Conservation (phyloP, 805 yeast genomes). For the Yamadazyma ubonensis region DNA sequence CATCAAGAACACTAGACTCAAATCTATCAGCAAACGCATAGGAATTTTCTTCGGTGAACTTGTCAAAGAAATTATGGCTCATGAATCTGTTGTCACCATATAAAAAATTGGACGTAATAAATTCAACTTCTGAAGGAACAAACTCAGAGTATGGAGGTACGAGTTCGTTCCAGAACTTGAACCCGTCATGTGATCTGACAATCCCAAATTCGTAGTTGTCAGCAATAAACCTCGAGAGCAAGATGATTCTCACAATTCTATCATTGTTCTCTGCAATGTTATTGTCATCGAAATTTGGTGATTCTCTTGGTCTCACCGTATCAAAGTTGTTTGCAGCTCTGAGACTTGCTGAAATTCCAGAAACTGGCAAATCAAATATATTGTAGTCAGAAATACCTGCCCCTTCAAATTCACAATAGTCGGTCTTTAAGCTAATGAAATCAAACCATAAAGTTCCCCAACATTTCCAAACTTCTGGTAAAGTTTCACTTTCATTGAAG, state of each 20-base stretch:
- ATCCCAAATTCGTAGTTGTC: constrained; percentile 56
- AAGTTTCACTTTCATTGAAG: constrained; percentile 57
- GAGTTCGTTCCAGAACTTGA: constrained; percentile 38
- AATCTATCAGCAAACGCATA: constrained; percentile 6
- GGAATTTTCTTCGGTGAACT: constrained; percentile 27
- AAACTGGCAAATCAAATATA: constrained; percentile 63
- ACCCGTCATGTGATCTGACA: constrained; percentile 44
- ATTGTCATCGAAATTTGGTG: constrained; percentile 19
- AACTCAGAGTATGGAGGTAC: constrained; percentile 25
- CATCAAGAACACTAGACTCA: constrained; percentile 22
- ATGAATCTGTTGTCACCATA: constrained; percentile 42
- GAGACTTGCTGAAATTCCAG: constrained; percentile 43
- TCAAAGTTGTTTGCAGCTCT: constrained; percentile 13
- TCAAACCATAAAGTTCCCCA: constrained; percentile 88
- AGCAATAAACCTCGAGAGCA: constrained; percentile 52
- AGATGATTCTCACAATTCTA: constrained; percentile 50
- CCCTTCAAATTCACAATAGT: constrained; percentile 46
- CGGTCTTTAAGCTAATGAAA: constrained; percentile 51
- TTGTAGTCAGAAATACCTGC: constrained; percentile 57
- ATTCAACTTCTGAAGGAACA: constrained; percentile 9
- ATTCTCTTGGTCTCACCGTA: constrained; percentile 19
- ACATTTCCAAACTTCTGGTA: constrained; percentile 79
- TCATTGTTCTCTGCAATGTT: constrained; percentile 42
- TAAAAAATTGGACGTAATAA: constrained; percentile 27
- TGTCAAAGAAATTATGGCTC: constrained; percentile 39